Evolutionary conservation across 1,284 basidiomycete genomes (phyloP).

Genomic region (Xerocomus nothofagi): DNA sequence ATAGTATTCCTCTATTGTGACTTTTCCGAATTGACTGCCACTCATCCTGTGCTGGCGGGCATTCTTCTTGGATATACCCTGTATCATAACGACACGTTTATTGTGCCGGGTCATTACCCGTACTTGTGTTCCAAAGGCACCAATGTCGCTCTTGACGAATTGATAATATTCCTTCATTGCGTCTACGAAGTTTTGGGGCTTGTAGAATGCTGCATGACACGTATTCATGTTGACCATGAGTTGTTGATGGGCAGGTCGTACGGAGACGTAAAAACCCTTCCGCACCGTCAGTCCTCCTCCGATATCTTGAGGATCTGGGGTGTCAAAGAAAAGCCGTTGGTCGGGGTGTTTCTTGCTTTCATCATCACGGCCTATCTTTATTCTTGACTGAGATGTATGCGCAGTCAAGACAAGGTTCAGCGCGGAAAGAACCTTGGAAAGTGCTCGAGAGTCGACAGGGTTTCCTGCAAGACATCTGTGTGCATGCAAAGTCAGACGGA

Average conservation of each 20-base stretch:
- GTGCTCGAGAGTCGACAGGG: constrained; percentile 36
- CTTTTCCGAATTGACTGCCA: constrained; percentile 42
- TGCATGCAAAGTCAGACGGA: constrained; percentile 5
- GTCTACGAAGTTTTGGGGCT: constrained; percentile 57
- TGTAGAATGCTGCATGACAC: constrained; percentile 76
- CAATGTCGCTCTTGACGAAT: constrained; percentile 48
- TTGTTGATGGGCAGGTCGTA: constrained; percentile 67
- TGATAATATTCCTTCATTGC: constrained; percentile 53
- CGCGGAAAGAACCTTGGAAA: constrained; percentile 47
- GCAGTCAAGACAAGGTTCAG: constrained; percentile 50
- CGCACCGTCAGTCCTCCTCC: constrained; percentile 58
- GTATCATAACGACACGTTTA: constrained; percentile 61
- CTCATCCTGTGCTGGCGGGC: constrained; percentile 44
- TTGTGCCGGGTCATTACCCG: constrained; percentile 59
- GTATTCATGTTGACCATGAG: constrained; percentile 81
- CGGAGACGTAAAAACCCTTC: constrained; percentile 74
- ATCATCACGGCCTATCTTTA: constrained; percentile 45
- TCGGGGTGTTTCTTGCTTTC: constrained; percentile 29
- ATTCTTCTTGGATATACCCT: constrained; percentile 45
- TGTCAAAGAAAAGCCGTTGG: constrained; percentile 42
- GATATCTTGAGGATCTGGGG: constrained; percentile 20
- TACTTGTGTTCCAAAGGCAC: constrained; percentile 58
- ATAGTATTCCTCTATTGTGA: constrained; percentile 69
- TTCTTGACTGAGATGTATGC: constrained; percentile 37
- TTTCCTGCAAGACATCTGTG: constrained; percentile 25